Evolutionary conservation across 2,329 filamentous ascomycete species (phyloP).

Genomic region (Clathrospora elynae): DNA sequence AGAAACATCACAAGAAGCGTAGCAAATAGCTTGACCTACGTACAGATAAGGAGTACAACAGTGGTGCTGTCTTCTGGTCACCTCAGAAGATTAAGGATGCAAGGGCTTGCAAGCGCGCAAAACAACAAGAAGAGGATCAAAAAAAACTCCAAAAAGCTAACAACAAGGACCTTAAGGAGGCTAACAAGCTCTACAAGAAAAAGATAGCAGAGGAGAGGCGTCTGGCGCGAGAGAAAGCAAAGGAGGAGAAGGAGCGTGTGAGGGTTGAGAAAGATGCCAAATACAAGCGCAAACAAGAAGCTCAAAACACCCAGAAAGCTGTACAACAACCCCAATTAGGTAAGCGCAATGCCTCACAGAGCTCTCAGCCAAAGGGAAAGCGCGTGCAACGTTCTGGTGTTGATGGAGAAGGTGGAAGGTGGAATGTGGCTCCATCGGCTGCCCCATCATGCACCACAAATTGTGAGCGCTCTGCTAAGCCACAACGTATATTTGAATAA

Average conservation of each 20-base stretch:
- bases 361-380: no score
- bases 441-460: no score
- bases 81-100: slow-evolving; percentile 1
- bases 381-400: no score
- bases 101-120: no score
- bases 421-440: no score
- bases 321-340: neutral
- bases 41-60: neutral
- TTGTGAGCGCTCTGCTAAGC: no score
- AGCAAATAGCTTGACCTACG: slow-evolving; percentile 2
- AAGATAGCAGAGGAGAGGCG: neutral
- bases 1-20: slow-evolving; percentile 4
- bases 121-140: neutral
- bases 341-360: slow-evolving; percentile 3
- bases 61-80: slow-evolving; percentile 3
- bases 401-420: no score
- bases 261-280: neutral
- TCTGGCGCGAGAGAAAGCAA: neutral
- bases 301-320: slow-evolving; percentile 1
- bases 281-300: neutral
- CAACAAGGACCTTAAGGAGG: neutral
- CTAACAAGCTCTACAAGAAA: neutral
- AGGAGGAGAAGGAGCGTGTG: slow-evolving; percentile 3
- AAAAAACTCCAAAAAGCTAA: slow-evolving; percentile 4
- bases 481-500: no score